phyloP scores from a whole-genome alignment of 208 protist genomes.

The Porcisia deanei region DNA sequence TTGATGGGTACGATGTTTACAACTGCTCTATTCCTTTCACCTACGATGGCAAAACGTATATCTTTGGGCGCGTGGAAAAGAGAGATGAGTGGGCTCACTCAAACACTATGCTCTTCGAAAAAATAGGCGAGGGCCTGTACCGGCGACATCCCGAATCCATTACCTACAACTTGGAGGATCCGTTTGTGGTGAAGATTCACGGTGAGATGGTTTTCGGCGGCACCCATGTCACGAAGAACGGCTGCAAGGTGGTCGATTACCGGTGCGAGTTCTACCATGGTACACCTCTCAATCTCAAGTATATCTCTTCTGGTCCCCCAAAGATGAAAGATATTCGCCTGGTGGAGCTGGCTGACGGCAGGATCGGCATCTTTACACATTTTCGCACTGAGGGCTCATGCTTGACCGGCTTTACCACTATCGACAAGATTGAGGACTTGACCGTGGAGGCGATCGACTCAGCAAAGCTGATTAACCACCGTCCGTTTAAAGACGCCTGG shows the following conservation, averaged over 20 bases:
- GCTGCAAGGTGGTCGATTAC: slow-evolving; percentile 44
- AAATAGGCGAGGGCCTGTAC: slow-evolving; percentile 45
- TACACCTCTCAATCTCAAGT: slow-evolving; percentile 37
- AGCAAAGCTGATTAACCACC: slow-evolving; percentile 55
- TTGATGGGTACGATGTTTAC: slow-evolving; percentile 58
- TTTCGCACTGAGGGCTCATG: slow-evolving; percentile 49
- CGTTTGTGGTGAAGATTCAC: slow-evolving; percentile 63
- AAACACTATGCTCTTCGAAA: slow-evolving; percentile 47
- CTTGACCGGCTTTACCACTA: slow-evolving; percentile 57
- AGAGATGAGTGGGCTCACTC: slow-evolving; percentile 57
- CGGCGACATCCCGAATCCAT: slow-evolving; percentile 26
- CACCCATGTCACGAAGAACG: slow-evolving; percentile 50
- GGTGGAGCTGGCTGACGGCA: slow-evolving; percentile 45
- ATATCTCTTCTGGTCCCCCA: slow-evolving; percentile 49
- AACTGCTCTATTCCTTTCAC: slow-evolving; percentile 66
- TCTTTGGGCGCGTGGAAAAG: slow-evolving; percentile 63
- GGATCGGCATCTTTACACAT: slow-evolving; percentile 63
- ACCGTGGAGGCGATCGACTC: slow-evolving; percentile 53
- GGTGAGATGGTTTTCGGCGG: slow-evolving; percentile 64
- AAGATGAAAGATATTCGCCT: slow-evolving; percentile 67
- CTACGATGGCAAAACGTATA: slow-evolving; percentile 55
- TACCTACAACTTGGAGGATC: slow-evolving; percentile 57
- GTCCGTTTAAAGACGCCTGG: slow-evolving; percentile 52
- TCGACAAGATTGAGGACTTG: slow-evolving; percentile 51
- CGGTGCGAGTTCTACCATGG: slow-evolving; percentile 64